Evolutionary conservation across 2,329 filamentous ascomycete genomes (phyloP), one percentile per base, ranked within the genome.

Genomic region (Epicoccum sorghinum): DNA sequence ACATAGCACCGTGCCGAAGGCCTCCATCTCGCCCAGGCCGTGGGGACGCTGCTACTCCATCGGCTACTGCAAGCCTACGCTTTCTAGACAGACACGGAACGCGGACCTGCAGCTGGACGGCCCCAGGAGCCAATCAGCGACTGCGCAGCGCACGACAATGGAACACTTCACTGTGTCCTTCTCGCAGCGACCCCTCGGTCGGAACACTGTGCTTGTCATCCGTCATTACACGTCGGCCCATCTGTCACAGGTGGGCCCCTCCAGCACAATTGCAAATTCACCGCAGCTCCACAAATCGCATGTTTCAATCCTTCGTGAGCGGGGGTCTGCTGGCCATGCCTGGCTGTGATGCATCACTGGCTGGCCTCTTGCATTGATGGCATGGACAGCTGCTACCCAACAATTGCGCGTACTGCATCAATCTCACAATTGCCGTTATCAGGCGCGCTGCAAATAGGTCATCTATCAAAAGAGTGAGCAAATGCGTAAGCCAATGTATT

Each of bases 401-500:
- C 7, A 18, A 36, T 36, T 45, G 40, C 41, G 41, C 52, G 36
- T 55, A 41, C 46, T 33, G 32, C 32, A 6, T 5, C 30, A 18
- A 27, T 33, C 4, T 32, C 44, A 30, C 45, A 24, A 23, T 33
- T 35, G 46, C 49, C 41, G 18, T 38, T 46, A 36, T 24, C 38
- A 50, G 22, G 46, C 46, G 52, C 46, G 32, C 41, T 47, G 47
- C 46, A 42, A 42, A 41, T 27, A 38, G 18, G 18, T 18, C 18
- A 18, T 18, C 18, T 18, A 18, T 18, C 18, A 18, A 18, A 18
- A 18, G 18, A 18, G 18, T 18, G n/a, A 33, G 27, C 27, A 29
- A 4, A 41, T 27, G 10, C 41, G 9, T 58, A 40, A 58, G 55
- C 63, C 61, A 67, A 62, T 65, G 58, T 59, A 64, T 66, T 66